Base-by-base conservation (phyloP, 495 filamentous ascomycete genomes). In the Penicillium paxilli region DNA sequence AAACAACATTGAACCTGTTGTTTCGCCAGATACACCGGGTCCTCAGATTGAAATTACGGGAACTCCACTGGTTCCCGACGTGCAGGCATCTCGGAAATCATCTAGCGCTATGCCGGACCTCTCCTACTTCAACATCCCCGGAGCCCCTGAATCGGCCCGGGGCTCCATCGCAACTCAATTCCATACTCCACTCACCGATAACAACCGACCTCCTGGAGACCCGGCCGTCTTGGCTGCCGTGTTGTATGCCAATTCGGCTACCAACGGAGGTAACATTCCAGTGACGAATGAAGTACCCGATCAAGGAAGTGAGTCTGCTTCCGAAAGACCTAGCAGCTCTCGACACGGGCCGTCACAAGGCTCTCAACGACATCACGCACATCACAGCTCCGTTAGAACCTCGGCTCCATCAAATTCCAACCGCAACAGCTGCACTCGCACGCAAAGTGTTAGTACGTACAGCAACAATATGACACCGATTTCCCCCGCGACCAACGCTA, bases 401-500 rank as follows among this genome's bases (percentile, higher is more conserved):
- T 74, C 72, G 28, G 67, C 56, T 14, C 68, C 67, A 12, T 67
- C 69, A 22, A 73, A 51, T 20, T 73, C 75, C 4, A 70, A 74
- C 44, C 67, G 73, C 32, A 72, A 74, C 46, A 76, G 72, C 45
- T 73, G 70, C 56, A 73, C 75, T 7, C 73, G 74, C 6, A 74
- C 73, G 8, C 75, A 78, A 24, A 76, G 73, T 47, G 53, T 69
- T 52, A 69, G 72, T 54, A 71, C 71, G 2, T 71, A 73, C 52
- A 73, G 74, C 55, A 78, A 76, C 52, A 72, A 65, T 37, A 74
- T 71, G 71, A 71, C 72, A 3, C 68, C 70, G 11, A 74, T 72
- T 5, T 80, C 79, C 14, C 78, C 78, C 3, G 71, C 71, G 8
- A 82, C 78, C 17, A 79, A 81, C 51, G 79, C 77, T 12, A 78